Base-by-base conservation (phyloP, 2,329 filamentous ascomycete species). In the Alternaria angustiovoidea region DNA sequence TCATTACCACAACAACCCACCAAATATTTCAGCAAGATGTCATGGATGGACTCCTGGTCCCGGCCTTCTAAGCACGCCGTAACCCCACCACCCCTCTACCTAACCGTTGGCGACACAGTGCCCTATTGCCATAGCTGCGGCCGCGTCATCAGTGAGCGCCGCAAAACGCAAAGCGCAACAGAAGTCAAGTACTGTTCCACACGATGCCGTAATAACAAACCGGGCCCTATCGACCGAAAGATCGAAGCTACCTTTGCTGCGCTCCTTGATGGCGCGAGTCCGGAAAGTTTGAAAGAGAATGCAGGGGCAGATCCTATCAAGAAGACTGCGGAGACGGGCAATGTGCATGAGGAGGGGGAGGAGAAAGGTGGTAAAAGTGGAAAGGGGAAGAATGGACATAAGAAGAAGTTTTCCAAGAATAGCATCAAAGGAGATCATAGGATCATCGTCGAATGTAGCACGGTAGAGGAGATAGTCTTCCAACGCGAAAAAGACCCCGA, bases 41-140 rank as follows among this genome's bases (percentile, higher is more conserved):
- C 77, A 30, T 83, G 81, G 81, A 84, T 83, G 81, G 81, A 83
- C 71, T 81, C 79, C 4, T 83, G 81, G 79, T 81, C 79, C 3
- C 77, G 81, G 12, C 80, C 80, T 1, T 74, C 72, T 38, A 81
- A 82, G 62, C 72, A 75, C 44, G 70, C 77, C 34, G 71, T 79
- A 34, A 78, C 77, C 1, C 86, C 86, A 11, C 82, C 84, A 9
- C 86, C 86, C 0, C 82, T 83, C 49, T 89, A 88, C 66, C 78
- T 88, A 26, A 78, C 78, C 1, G 69, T 77, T 2, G 80, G 81
- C 43, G 83, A 85, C 48, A 72, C 78, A 26, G 83, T 82, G 0
- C 82, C 83, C 1, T 88, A 88, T 70, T 88, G 86, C 65, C 82
- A 83, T 61, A 82, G 83, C 12, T 89, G 86, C 64, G 86, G 87